A percentile compares a stretch with the other conserved stretches of the same genome.
Evolutionary conservation across 1,139 yeast species (phyloP).

Genomic region (Pichia sp.): DNA sequence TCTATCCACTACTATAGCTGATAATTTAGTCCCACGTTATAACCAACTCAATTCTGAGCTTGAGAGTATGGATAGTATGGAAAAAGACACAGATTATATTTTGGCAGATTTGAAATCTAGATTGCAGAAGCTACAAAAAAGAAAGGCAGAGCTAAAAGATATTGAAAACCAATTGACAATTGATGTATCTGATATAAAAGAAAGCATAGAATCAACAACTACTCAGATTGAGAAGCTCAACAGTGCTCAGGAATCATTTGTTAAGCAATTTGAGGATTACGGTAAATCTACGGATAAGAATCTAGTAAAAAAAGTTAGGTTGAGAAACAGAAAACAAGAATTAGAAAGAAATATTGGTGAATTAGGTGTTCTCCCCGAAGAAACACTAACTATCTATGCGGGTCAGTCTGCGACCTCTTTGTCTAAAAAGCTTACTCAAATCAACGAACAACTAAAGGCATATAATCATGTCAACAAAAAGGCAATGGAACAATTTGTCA

Average conservation of each 20-base stretch:
- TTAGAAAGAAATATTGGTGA: conserved; percentile 72
- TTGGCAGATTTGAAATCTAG: conserved; percentile 56
- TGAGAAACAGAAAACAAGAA: conserved; percentile 64
- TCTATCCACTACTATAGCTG: conserved; percentile 54
- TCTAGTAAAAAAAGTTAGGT: conserved; percentile 59
- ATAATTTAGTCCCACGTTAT: conserved; percentile 43
- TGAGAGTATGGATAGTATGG: conserved; percentile 35
- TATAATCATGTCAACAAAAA: conserved; percentile 82
- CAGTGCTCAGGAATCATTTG: conserved; percentile 50
- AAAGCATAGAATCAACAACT: conserved; percentile 40
- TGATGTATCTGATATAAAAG: conserved; percentile 17
- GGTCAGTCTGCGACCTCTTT: conserved; percentile 46
- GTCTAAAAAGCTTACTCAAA: conserved; percentile 49
- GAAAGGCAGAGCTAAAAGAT: conserved; percentile 58
- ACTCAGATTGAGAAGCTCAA: conserved; percentile 46
- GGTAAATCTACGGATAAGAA: conserved; percentile 65
- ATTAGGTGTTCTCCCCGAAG: conserved; percentile 83
- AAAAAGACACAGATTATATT: conserved; percentile 42
- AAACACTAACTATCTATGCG: conserved; percentile 56
- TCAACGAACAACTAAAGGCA: conserved; percentile 55
- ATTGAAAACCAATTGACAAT: conserved; percentile 27
- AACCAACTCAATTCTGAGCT: conserved; percentile 17
- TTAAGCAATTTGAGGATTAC: conserved; percentile 56
- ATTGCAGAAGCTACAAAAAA: conserved; percentile 53
- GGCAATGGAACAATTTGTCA: conserved; percentile 80